Conservation (phyloP, 805 yeast species). For the Ogataea methanolica region DNA sequence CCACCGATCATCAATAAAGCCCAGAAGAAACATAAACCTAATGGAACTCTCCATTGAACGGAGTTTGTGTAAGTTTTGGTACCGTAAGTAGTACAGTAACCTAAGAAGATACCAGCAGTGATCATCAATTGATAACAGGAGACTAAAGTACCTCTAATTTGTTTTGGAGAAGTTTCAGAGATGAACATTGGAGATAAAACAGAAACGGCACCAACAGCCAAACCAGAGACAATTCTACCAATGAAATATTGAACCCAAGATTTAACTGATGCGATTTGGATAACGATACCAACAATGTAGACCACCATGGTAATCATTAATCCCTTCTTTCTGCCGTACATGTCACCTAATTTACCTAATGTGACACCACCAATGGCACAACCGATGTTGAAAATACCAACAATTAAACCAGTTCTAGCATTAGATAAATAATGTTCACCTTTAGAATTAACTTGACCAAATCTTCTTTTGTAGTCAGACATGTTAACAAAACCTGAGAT, state of each 20-base stretch:
- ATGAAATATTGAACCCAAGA: constrained; percentile 62
- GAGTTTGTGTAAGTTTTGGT: constrained; percentile 48
- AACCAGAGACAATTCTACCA: constrained; percentile 56
- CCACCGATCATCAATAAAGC: constrained; percentile 44
- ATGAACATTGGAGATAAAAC: constrained; percentile 56
- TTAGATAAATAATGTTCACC: constrained; percentile 44
- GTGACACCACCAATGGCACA: constrained; percentile 70
- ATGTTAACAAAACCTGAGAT: constrained; percentile 67
- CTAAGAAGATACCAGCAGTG: constrained; percentile 67
- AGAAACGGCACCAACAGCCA: constrained; percentile 51
- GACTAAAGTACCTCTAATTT: constrained; percentile 66
- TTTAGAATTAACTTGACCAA: constrained; percentile 40
- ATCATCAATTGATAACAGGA: constrained; percentile 67
- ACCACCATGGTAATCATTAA: constrained; percentile 48
- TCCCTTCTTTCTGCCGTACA: constrained; percentile 56
- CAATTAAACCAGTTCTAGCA: constrained; percentile 56
- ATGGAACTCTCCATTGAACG: constrained; percentile 65
- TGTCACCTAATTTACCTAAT: constrained; percentile 54
- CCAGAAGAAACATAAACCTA: constrained; percentile 49
- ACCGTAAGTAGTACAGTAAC: constrained; percentile 64
- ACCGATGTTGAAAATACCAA: constrained; percentile 67
- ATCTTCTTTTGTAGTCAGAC: constrained; percentile 49
- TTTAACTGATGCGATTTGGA: constrained; percentile 51
- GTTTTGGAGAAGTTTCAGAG: constrained; percentile 67
- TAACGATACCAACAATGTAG: constrained; percentile 55